Percentiles rank a stretch among this genome's conserved stretches.
These are phyloP conservation scores for Backusella circina DNA, from an alignment of 192 early-diverging fungal species.

Conservation along the genomic window DNA sequence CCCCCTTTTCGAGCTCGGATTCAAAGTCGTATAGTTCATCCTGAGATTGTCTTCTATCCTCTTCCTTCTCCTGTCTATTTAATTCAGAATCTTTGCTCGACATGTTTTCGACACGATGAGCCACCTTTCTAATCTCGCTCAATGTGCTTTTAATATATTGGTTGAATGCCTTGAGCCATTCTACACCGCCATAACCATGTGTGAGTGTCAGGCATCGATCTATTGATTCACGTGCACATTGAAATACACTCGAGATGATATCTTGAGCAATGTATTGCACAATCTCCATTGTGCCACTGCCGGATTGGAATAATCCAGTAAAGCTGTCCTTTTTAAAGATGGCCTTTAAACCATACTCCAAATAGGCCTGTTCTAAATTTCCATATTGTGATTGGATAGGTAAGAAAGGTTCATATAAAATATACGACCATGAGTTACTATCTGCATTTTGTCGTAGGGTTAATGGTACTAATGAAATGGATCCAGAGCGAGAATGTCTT, in stretches of 20 bases:
- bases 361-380: constrained; percentile 48
- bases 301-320: not conserved
- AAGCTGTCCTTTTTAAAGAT: constrained; percentile 13
- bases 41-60: constrained; percentile 21
- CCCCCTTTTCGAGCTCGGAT: constrained; percentile 16
- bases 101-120: constrained; percentile 45
- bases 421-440: constrained; percentile 52
- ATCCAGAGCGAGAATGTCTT: constrained; percentile 6
- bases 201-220: constrained; percentile 56
- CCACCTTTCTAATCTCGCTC: constrained; percentile 1
- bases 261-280: constrained; percentile 46
- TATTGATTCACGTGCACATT: constrained; percentile 22
- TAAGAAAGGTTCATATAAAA: constrained; percentile 64
- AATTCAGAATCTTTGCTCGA: constrained; percentile 42
- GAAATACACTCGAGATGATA: not conserved
- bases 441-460: constrained; percentile 28
- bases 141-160: not conserved
- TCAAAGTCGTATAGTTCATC: constrained; percentile 18
- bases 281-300: constrained; percentile 34
- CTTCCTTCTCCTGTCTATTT: constrained; percentile 9
- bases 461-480: constrained; percentile 18
- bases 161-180: constrained; percentile 43
- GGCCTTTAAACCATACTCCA: constrained; percentile 30
- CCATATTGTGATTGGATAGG: constrained; percentile 59
- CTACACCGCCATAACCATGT: constrained; percentile 56